Evolutionary conservation across 2,329 filamentous ascomycete genomes (phyloP), one percentile per base, ranked within the genome.

Genomic region (Fusarium verrucosum): DNA sequence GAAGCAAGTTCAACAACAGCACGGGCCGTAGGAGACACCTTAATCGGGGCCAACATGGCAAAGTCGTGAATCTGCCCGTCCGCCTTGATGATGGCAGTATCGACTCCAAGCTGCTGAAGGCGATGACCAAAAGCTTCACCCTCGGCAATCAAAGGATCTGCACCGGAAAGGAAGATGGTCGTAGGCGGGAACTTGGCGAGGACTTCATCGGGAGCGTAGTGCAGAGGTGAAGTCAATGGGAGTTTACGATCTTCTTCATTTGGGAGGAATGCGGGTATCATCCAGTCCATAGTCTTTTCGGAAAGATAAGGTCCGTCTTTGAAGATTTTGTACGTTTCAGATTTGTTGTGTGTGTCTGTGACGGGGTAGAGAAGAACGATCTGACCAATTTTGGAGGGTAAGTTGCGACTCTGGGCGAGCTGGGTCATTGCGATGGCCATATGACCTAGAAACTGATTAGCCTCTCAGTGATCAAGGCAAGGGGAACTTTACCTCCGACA

Each of bases 271-370:
- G 60, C 61, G 0, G 33, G 49, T 2, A 64, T 64, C 61, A 65
- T 65, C 61, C 61, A 65, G 33, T 65, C 61, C 61, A 65, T 64
- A 0, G 59, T 64, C 54, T 56, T 65, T 36, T 65, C 61, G 5
- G 54, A 28, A 2, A 65, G 45, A 13, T 65, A 65, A 2, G 61
- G 61, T 7, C 61, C 61, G 10, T 65, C 36, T 19, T 56, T 41
- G 23, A 45, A 65, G 7, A 17, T 65, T 7, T 41, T 50, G 37
- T 65, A 65, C 0, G 61, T 65, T 7, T 50, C 32, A 0, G 60
- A 65, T 10, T 65, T 65, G 4, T 35, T 51, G 28, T 43, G 5
- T 2, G 60, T 65, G 16, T 65, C 61, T 8, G 60, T 65, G 5
- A 65, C 61, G 3, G 61, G 61, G 14, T 65, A 65, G 1, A 65